Evolutionary conservation across 83 land plant species (phyloP).

Genomic region (Larix sibirica): DNA sequence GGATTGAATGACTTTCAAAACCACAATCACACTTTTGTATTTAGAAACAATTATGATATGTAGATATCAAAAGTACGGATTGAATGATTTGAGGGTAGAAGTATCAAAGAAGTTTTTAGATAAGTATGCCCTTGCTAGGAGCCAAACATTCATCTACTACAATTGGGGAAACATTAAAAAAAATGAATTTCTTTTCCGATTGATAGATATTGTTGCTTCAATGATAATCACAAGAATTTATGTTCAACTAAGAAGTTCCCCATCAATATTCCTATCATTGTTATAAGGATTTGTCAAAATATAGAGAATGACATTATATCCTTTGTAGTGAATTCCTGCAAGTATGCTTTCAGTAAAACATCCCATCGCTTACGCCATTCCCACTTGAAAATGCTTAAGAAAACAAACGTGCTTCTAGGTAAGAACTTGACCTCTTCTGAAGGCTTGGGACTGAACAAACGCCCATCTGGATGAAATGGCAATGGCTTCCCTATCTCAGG

Average conservation of each 20-base stretch:
- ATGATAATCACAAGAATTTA: too few relatives aligned
- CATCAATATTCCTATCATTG: conserved; percentile 39
- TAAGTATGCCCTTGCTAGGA: too few relatives aligned
- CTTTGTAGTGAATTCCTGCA: conserved; percentile 60
- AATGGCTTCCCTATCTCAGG: conserved; percentile 47
- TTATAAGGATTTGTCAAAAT: conserved; percentile 76
- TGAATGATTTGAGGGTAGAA: too few relatives aligned
- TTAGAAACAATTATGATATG: too few relatives aligned
- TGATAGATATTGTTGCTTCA: too few relatives aligned
- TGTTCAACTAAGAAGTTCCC: conserved; percentile 29
- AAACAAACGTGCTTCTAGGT: conserved; percentile 33
- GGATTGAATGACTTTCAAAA: background rate
- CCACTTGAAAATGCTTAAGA: conserved; percentile 91
- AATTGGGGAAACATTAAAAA: too few relatives aligned
- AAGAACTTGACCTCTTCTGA: background rate
- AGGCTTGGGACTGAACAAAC: conserved; percentile 21
- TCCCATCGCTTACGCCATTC: conserved; percentile 92
- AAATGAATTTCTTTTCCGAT: too few relatives aligned
- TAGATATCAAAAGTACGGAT: too few relatives aligned
- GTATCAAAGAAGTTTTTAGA: too few relatives aligned
- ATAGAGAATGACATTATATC: conserved; percentile 60
- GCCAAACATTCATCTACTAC: too few relatives aligned
- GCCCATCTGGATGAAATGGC: conserved; percentile 7
- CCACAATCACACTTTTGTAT: background rate
- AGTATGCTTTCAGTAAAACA: conserved; percentile 64